A percentile compares a stretch with the other conserved stretches of the same genome.
phyloP scores from a whole-genome alignment of 1,284 basidiomycete species.

The Cystobasidiaceae sp. region DNA sequence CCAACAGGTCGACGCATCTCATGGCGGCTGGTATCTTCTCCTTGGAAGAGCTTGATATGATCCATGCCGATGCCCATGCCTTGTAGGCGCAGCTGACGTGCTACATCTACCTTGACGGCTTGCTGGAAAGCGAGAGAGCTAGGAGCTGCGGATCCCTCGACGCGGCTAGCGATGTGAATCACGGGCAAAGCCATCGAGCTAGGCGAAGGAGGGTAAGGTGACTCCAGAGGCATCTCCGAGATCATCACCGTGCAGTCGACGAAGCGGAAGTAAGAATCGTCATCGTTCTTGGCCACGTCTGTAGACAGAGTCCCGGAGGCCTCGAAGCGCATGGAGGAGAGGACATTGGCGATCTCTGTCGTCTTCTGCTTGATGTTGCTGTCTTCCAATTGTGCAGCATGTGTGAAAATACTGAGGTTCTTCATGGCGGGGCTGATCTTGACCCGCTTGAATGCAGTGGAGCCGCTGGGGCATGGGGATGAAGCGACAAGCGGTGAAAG shows the following conservation, averaged over 20 bases:
- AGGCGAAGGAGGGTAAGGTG: conserved; percentile 13
- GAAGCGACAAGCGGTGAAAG: no score
- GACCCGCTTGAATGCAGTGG: conserved; percentile 1
- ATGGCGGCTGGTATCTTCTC: not conserved
- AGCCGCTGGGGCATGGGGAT: no score
- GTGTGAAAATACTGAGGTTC: conserved; percentile 16
- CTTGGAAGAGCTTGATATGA: not conserved
- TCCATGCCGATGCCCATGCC: conserved; percentile 11
- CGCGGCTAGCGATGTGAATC: not conserved
- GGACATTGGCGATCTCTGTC: not conserved
- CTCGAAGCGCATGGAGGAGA: not conserved
- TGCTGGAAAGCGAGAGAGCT: not conserved
- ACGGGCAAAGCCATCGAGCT: not conserved
- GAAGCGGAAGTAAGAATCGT: no score
- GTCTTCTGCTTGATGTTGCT: not conserved
- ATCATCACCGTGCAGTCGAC: not conserved
- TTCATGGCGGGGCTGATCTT: conserved; percentile 21
- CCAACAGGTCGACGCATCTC: not conserved
- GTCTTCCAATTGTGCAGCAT: conserved; percentile 13
- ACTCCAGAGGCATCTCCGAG: conserved; percentile 10
- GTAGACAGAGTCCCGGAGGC: no score
- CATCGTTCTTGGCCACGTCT: no score
- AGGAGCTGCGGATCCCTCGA: not conserved
- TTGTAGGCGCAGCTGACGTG: not conserved
- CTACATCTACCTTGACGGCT: conserved; percentile 14